phyloP scores from a whole-genome alignment of 768 basidiomycete genomes.

The Inosperma sp. region DNA sequence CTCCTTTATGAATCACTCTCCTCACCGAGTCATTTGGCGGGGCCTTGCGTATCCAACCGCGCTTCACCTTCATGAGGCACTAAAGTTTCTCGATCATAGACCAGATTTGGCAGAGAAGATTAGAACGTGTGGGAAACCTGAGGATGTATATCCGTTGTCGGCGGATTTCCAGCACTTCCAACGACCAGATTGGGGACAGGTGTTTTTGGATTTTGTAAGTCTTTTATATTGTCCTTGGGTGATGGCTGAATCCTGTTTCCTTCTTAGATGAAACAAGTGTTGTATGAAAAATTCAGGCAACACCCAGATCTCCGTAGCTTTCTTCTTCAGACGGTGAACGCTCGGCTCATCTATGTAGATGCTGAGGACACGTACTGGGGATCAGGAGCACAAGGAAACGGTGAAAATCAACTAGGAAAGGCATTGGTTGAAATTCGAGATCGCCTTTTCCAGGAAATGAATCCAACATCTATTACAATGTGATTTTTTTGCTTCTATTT shows the following conservation, averaged over 20 bases:
- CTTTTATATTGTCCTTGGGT: not conserved
- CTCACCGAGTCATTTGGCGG: constrained; percentile 53
- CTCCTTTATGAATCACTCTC: constrained; percentile 64
- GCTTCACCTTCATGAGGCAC: constrained; percentile 70
- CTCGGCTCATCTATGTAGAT: constrained; percentile 51
- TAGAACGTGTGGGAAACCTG: constrained; percentile 34
- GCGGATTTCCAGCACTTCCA: constrained; percentile 29
- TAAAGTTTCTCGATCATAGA: constrained; percentile 54
- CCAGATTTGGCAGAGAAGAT: constrained; percentile 57
- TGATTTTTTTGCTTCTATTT: not conserved
- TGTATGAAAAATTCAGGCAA: constrained; percentile 67
- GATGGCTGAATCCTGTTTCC: not conserved
- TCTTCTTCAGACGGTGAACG: constrained; percentile 51
- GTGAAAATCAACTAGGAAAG: constrained; percentile 61
- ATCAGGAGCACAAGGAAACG: constrained; percentile 41
- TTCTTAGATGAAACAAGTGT: constrained; percentile 61
- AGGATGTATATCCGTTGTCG: constrained; percentile 35
- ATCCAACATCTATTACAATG: not conserved
- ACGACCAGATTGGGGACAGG: constrained; percentile 54
- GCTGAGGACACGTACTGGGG: constrained; percentile 64
- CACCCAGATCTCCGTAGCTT: constrained; percentile 52
- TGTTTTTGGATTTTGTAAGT: constrained; percentile 50
- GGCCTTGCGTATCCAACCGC: constrained; percentile 61
- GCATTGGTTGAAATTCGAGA: constrained; percentile 54
- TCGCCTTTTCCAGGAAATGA: constrained; percentile 32